These are phyloP conservation scores for Penicillium sp. DNA, from an alignment of 2,329 filamentous ascomycete genomes.

Conservation along the genomic window DNA sequence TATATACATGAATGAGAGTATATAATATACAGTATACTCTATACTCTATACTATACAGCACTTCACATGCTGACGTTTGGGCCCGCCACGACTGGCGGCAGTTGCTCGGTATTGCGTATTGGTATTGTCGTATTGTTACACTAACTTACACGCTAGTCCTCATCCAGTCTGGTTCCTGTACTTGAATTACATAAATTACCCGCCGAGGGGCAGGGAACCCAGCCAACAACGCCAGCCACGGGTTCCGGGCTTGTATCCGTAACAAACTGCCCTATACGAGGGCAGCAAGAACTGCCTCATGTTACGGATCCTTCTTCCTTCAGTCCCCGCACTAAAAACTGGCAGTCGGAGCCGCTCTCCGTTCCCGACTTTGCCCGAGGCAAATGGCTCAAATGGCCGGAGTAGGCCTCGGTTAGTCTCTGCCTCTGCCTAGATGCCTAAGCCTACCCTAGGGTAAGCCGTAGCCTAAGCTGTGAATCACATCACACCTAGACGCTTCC, in stretches of 20 bases:
- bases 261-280: slow-evolving; percentile 10
- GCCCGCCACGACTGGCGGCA: slow-evolving; percentile 12
- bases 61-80: slow-evolving; percentile 25
- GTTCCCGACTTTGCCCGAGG: slow-evolving; percentile 29
- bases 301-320: neutral
- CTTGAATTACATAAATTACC: slow-evolving; percentile 5
- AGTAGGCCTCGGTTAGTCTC: slow-evolving; percentile 21
- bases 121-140: no score
- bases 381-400: neutral
- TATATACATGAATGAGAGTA: no score
- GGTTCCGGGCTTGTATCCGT: neutral
- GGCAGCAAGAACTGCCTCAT: no score
- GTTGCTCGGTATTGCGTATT: neutral
- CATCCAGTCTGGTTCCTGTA: no score
- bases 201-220: neutral
- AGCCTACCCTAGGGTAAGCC: neutral
- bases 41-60: neutral
- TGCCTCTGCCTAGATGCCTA: no score
- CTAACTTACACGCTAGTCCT: no score
- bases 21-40: no score
- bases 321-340: slow-evolving; percentile 2
- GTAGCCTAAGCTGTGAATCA: neutral
- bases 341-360: slow-evolving; percentile 6
- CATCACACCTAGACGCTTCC: neutral
- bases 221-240: neutral